A percentile compares a stretch with the other conserved stretches of the same genome.
Evolutionary conservation across 768 basidiomycete species (phyloP).

Genomic region (Cystofilobasidium macerans): DNA sequence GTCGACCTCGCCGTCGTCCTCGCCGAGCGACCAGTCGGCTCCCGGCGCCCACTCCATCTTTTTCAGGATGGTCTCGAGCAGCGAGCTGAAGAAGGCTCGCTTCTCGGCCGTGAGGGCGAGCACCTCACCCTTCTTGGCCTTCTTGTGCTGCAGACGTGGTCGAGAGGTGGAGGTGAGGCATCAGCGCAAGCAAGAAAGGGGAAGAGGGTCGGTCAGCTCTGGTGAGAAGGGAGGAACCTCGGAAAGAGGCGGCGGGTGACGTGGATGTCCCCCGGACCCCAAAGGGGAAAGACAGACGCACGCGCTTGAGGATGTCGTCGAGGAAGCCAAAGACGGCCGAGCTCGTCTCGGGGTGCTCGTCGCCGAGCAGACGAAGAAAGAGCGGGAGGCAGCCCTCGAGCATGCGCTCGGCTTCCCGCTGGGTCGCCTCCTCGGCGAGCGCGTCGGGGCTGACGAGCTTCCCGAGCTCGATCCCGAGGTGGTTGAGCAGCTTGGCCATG

Average conservation of each 20-base stretch:
- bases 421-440: constrained; percentile 40
- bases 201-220: too few species aligned
- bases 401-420: constrained; percentile 53
- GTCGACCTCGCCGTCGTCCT: constrained; percentile 57
- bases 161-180: neutral
- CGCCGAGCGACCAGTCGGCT: constrained; percentile 53
- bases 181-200: neutral
- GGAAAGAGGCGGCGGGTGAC: neutral
- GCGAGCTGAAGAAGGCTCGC: constrained; percentile 55
- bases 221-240: too few species aligned
- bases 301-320: constrained; percentile 58
- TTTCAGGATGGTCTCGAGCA: constrained; percentile 64
- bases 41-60: constrained; percentile 77
- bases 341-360: constrained; percentile 79
- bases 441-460: constrained; percentile 58
- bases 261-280: neutral
- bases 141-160: constrained; percentile 65
- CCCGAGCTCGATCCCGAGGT: constrained; percentile 65
- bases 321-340: constrained; percentile 73
- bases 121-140: constrained; percentile 42
- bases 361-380: constrained; percentile 77
- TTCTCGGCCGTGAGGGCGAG: constrained; percentile 26
- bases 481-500: constrained; percentile 70
- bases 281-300: constrained; percentile 41
- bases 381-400: constrained; percentile 63